Conservation (phyloP, 768 basidiomycete species). For the Suillus clintonianus region DNA sequence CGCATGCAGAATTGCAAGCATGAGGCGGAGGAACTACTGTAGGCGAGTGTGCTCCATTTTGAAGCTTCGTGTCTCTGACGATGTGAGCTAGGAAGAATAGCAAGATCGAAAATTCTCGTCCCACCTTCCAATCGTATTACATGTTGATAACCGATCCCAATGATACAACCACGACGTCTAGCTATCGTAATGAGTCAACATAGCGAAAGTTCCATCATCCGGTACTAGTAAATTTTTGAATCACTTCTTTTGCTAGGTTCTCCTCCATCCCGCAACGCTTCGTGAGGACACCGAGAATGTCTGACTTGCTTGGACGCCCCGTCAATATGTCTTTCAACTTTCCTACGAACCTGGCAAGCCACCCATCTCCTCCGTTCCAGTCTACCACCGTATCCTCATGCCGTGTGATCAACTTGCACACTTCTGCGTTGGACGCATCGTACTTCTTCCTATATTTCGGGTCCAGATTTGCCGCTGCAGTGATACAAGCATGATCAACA, state of each 20-base stretch:
- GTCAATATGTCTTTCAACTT: background rate
- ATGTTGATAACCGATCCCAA: background rate
- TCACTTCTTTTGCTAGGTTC: background rate
- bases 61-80: background rate
- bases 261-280: background rate
- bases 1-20: background rate
- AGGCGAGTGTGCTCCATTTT: background rate
- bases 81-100: background rate
- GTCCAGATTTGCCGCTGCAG: constrained; percentile 7
- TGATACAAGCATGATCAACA: constrained; percentile 5
- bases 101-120: background rate
- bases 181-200: background rate
- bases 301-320: background rate
- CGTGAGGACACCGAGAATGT: background rate
- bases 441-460: constrained; percentile 20
- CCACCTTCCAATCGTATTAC: background rate
- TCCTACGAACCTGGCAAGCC: background rate
- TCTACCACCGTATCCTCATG: background rate
- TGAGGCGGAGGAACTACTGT: background rate
- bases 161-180: background rate
- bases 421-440: background rate
- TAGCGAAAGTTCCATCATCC: background rate
- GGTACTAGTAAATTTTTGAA: background rate
- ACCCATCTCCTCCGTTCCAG: background rate
- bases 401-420: background rate